phyloP scores from a whole-genome alignment of 139 green algal genomes.

The Auxenochlorella pyrenoidosa region DNA sequence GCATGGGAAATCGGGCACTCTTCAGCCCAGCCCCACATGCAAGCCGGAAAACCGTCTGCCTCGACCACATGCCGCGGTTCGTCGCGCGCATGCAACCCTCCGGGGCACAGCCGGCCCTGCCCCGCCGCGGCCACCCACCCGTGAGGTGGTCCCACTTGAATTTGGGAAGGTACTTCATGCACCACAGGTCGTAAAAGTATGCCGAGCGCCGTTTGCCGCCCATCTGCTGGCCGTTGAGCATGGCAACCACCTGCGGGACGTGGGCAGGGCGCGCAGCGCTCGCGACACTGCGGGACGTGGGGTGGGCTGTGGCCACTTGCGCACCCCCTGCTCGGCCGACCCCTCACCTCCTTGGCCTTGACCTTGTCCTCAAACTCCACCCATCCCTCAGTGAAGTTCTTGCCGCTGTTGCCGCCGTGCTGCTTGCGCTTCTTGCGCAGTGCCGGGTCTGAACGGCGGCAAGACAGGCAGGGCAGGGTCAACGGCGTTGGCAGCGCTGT shows the following conservation, averaged over 20 bases:
- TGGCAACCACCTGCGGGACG: constrained; percentile 43
- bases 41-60: too few species aligned
- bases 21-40: too few species aligned
- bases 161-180: constrained; percentile 93
- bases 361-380: constrained; percentile 96
- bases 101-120: too few species aligned
- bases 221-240: constrained; percentile 76
- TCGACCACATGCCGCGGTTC: too few species aligned
- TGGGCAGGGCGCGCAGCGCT: not conserved
- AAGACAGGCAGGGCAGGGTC: too few species aligned
- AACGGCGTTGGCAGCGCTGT: not conserved
- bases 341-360: constrained; percentile 81
- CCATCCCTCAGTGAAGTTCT: constrained; percentile 97
- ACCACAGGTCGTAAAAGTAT: constrained; percentile 96
- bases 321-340: not conserved
- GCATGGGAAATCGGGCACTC: too few species aligned
- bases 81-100: too few species aligned
- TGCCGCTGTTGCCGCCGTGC: constrained; percentile 81
- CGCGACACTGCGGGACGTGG: too few species aligned
- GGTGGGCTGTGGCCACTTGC: too few species aligned
- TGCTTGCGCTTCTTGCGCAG: constrained; percentile 61
- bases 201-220: constrained; percentile 80
- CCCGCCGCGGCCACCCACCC: not conserved
- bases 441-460: constrained; percentile 42
- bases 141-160: constrained; percentile 98